phyloP scores from a whole-genome alignment of 768 basidiomycete genomes.

The Trametes gibbosa region DNA sequence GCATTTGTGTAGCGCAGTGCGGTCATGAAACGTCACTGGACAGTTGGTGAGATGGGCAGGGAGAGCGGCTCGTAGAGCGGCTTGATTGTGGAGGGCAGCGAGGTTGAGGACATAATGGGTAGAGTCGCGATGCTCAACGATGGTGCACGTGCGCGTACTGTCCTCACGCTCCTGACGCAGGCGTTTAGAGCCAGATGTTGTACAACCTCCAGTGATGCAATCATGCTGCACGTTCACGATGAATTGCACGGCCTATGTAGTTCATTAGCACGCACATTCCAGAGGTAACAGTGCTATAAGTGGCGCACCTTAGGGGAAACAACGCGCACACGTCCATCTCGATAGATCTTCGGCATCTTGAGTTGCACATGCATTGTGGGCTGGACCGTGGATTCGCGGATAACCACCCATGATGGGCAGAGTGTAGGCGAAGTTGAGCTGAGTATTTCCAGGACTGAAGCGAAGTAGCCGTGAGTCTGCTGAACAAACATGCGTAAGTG shows the following conservation, averaged over 20 bases:
- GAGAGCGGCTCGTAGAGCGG: background rate
- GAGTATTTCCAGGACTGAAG: background rate
- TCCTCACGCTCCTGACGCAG: background rate
- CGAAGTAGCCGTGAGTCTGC: background rate
- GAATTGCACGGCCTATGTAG: background rate
- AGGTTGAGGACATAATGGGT: slow-evolving; percentile 1
- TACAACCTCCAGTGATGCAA: background rate
- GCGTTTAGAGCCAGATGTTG: background rate
- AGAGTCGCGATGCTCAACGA: background rate
- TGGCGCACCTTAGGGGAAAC: background rate
- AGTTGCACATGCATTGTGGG: background rate
- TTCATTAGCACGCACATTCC: background rate
- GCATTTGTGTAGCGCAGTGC: background rate
- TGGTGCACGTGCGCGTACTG: background rate
- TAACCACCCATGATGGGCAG: background rate
- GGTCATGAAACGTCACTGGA: background rate
- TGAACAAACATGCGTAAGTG: no score
- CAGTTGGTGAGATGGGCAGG: background rate
- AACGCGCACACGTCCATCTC: background rate
- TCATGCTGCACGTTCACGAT: slow-evolving; percentile 13
- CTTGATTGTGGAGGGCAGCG: slow-evolving; percentile 8
- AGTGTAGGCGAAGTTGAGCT: background rate
- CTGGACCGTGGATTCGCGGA: background rate
- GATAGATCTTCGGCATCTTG: background rate
- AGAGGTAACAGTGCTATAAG: background rate